Evolutionary conservation across 2,329 filamentous ascomycete species (phyloP).

Genomic region (Colletotrichum phormii): DNA sequence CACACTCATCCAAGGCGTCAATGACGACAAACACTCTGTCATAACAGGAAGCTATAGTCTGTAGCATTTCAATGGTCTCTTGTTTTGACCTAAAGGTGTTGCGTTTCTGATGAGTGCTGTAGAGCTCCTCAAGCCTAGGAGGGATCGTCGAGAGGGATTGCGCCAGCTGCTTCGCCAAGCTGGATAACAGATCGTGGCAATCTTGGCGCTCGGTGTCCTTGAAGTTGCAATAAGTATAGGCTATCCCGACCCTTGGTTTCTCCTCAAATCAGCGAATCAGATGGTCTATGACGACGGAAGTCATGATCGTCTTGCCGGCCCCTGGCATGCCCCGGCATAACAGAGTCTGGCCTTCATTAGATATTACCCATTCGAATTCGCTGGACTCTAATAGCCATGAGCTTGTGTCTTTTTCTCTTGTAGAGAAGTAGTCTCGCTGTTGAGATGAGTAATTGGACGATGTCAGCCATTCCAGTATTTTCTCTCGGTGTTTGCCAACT

Average conservation of each 20-base stretch:
- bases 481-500: background rate
- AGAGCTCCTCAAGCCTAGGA: background rate
- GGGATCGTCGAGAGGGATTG: conserved; percentile 41
- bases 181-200: conserved; percentile 40
- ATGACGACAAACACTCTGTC: background rate
- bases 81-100: accelerated
- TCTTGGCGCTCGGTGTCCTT: conserved; percentile 41
- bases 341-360: conserved; percentile 42
- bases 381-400: background rate
- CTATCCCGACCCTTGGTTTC: conserved; percentile 36
- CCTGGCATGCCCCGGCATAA: conserved; percentile 60
- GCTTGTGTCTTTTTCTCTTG: background rate
- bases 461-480: background rate
- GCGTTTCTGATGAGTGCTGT: accelerated
- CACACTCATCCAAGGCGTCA: background rate
- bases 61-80: background rate
- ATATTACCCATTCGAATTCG: conserved; percentile 41
- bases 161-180: conserved; percentile 48
- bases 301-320: conserved; percentile 53
- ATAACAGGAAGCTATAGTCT: background rate
- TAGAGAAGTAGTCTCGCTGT: background rate
- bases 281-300: conserved; percentile 37
- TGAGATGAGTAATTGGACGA: background rate
- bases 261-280: conserved; percentile 34
- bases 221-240: conserved; percentile 49